phyloP scores from a whole-genome alignment of 192 early-diverging fungal species.

The Umbelopsis sp. region DNA sequence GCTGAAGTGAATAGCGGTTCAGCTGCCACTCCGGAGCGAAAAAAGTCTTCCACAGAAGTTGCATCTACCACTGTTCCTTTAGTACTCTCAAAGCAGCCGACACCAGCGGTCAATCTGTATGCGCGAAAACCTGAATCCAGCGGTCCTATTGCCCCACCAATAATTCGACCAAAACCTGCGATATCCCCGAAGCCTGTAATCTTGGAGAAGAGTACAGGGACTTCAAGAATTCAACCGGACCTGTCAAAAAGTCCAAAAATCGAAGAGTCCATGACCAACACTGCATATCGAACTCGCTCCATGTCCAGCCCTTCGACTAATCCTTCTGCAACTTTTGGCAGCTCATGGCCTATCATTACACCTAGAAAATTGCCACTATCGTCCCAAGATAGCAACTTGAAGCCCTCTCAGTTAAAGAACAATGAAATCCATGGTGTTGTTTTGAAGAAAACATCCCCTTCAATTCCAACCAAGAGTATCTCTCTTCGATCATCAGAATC shows the following conservation, averaged over 20 bases:
- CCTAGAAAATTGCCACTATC: background rate
- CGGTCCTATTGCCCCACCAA: background rate
- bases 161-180: background rate
- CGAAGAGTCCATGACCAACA: background rate
- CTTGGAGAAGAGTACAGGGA: background rate
- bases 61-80: background rate
- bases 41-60: background rate
- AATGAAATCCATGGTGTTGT: background rate
- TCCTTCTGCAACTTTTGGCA: background rate
- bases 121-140: background rate
- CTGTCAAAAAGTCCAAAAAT: background rate
- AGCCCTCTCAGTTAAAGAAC: background rate
- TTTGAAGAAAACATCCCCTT: background rate
- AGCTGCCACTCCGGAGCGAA: background rate
- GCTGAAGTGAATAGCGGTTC: background rate
- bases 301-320: background rate
- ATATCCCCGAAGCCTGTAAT: background rate
- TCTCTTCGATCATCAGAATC: background rate
- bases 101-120: background rate
- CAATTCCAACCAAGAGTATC: background rate
- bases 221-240: background rate
- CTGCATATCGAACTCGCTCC: background rate
- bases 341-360: background rate
- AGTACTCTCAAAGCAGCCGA: background rate
- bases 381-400: background rate